These are phyloP conservation scores for Lichtheimia ornata DNA, from an alignment of 371 early-diverging fungal genomes.

Conservation along the genomic window DNA sequence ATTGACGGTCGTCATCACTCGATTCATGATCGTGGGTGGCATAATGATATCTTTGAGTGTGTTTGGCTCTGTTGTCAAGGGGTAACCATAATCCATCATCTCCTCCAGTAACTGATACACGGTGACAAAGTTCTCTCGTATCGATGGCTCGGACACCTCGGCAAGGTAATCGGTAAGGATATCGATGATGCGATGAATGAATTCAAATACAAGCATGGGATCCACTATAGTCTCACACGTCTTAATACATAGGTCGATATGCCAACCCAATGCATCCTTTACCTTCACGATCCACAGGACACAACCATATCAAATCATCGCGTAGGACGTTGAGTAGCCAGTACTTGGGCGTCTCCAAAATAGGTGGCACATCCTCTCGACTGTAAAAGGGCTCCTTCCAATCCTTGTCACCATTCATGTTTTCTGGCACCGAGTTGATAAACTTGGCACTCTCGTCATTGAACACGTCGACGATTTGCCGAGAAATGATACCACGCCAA, in stretches of 20 bases:
- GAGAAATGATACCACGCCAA: slow-evolving; percentile 76
- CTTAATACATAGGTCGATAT: slow-evolving; percentile 3
- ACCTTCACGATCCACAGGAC: slow-evolving; percentile 79
- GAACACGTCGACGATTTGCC: slow-evolving; percentile 72
- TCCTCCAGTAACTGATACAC: slow-evolving; percentile 92
- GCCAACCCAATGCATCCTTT: slow-evolving; percentile 1
- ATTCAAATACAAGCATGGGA: slow-evolving; percentile 83
- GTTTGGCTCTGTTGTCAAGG: slow-evolving; percentile 84
- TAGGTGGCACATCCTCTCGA: slow-evolving; percentile 67
- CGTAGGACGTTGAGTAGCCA: slow-evolving; percentile 71
- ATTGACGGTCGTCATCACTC: slow-evolving; percentile 84
- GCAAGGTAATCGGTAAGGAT: slow-evolving; percentile 82
- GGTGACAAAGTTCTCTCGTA: slow-evolving; percentile 93
- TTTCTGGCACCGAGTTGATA: slow-evolving; percentile 44
- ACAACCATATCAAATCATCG: slow-evolving; percentile 72
- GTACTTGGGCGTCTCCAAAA: slow-evolving; percentile 67
- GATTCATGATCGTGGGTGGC: slow-evolving; percentile 83
- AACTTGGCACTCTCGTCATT: slow-evolving; percentile 62
- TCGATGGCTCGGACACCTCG: slow-evolving; percentile 74
- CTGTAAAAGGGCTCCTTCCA: slow-evolving; percentile 51
- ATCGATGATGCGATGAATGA: slow-evolving; percentile 82
- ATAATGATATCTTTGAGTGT: slow-evolving; percentile 86
- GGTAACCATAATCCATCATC: slow-evolving; percentile 91
- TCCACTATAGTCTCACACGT: slow-evolving; percentile 33
- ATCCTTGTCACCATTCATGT: slow-evolving; percentile 23